A percentile compares a stretch with the other conserved stretches of the same genome.
phyloP scores from a whole-genome alignment of 306 rosid genomes.

The Dicorynia guianensis region DNA sequence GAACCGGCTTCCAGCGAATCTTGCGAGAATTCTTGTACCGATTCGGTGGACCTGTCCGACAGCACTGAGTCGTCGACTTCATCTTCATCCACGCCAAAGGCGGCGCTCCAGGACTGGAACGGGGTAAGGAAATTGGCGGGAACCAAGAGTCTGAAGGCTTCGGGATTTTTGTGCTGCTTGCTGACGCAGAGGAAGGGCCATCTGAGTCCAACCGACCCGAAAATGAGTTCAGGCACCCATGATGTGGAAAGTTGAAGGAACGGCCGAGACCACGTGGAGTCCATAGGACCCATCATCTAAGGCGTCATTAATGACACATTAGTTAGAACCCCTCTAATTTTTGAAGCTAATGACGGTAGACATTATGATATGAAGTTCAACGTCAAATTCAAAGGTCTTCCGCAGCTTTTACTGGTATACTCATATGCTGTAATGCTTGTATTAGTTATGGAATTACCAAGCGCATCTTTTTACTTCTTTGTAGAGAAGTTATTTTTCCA shows the following conservation, averaged over 20 bases:
- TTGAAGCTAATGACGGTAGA: not conserved
- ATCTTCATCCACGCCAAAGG: conserved; percentile 53
- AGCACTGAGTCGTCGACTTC: conserved; percentile 56
- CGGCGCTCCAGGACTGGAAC: conserved; percentile 71
- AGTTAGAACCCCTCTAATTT: too few species aligned
- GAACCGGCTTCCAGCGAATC: conserved; percentile 40
- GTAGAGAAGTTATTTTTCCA: too few species aligned
- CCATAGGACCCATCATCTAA: not conserved
- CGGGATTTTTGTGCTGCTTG: conserved; percentile 80
- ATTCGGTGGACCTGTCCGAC: conserved; percentile 51
- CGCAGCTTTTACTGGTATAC: too few species aligned
- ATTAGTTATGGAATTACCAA: too few species aligned
- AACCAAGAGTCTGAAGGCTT: conserved; percentile 44
- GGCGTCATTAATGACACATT: too few species aligned
- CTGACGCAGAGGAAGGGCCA: conserved; percentile 44
- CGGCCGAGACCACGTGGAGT: not conserved
- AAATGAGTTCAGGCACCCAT: conserved; percentile 9
- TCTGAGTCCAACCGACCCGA: conserved; percentile 35
- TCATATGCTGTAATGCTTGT: too few species aligned
- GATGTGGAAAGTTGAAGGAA: conserved; percentile 33
- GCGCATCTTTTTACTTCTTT: too few species aligned
- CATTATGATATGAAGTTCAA: conserved; percentile 1
- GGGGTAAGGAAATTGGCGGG: conserved; percentile 65
- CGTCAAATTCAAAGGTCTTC: too few species aligned
- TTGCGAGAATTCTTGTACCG: conserved; percentile 50